A percentile compares a stretch with the other conserved stretches of the same genome.
Conservation (phyloP, 352 stramenopile genomes). For the Thraustotheca clavata region DNA sequence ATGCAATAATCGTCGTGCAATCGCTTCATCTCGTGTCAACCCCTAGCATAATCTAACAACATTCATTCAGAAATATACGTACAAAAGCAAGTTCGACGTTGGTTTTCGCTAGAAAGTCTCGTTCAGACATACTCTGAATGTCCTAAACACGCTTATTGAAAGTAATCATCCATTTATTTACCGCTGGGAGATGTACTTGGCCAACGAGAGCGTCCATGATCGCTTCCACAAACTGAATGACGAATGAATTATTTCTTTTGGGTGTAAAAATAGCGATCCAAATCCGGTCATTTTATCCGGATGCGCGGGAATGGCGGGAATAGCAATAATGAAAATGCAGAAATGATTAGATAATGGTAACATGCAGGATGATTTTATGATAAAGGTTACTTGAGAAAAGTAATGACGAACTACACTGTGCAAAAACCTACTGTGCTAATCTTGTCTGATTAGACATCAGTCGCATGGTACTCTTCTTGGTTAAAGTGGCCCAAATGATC, state of each 20-base stretch:
- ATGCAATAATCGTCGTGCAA: conserved; percentile 51
- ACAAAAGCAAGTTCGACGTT: conserved; percentile 22
- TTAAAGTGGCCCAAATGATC: conserved; percentile 14
- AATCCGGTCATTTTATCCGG: neutral
- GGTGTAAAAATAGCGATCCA: conserved; percentile 13
- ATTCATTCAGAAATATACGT: neutral
- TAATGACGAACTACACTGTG: neutral
- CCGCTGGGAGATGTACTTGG: conserved; percentile 19
- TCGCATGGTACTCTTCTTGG: conserved; percentile 14
- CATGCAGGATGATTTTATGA: conserved; percentile 14
- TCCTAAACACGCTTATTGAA: neutral
- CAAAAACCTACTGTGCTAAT: neutral
- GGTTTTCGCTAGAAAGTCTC: conserved; percentile 21
- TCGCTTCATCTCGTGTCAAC: conserved; percentile 64
- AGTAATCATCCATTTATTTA: neutral
- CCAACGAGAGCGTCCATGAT: conserved; percentile 18
- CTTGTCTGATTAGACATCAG: conserved; percentile 6
- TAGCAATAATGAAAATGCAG: too few relatives aligned
- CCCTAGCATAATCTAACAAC: conserved; percentile 22
- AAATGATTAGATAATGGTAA: too few relatives aligned
- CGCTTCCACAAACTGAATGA: neutral
- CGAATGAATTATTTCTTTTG: too few relatives aligned
- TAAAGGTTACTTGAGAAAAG: neutral
- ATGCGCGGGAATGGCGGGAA: too few relatives aligned
- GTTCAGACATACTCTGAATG: conserved; percentile 21